A percentile compares a stretch with the other conserved stretches of the same genome.
phyloP scores from a whole-genome alignment of 169 alveolate genomes.

The Fabrea salina region DNA sequence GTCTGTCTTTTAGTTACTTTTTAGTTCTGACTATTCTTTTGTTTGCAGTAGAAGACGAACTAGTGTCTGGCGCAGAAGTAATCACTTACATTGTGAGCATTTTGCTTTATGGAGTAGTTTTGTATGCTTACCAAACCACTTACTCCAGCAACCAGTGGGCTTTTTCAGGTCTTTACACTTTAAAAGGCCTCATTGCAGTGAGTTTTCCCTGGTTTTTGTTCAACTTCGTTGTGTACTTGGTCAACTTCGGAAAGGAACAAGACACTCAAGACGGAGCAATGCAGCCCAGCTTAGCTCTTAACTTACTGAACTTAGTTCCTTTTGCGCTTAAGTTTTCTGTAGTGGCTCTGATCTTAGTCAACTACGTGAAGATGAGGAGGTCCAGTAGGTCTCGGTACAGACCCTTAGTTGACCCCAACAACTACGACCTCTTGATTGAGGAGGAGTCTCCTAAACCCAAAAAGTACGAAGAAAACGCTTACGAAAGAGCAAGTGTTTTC shows the following conservation, averaged over 20 bases:
- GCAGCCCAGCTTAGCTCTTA: neutral
- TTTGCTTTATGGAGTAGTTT: neutral
- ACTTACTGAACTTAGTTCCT: neutral
- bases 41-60: neutral
- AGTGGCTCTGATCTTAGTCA: neutral
- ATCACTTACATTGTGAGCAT: neutral
- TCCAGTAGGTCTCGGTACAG: neutral
- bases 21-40: neutral
- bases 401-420: neutral
- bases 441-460: neutral
- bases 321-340: neutral
- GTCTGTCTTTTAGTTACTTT: neutral
- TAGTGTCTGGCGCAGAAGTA: neutral
- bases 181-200: neutral
- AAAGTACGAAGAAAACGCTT: slow-evolving; percentile 6
- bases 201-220: neutral
- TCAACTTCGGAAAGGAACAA: neutral
- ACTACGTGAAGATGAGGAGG: neutral
- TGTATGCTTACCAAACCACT: neutral
- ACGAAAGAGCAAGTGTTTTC: slow-evolving; percentile 27
- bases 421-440: neutral
- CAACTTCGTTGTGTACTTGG: neutral
- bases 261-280: neutral
- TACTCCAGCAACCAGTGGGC: neutral
- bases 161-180: neutral